A percentile compares a stretch with the other conserved stretches of the same genome.
Evolutionary conservation across 2,329 filamentous ascomycete species (phyloP).

Genomic region (Chaetomium sp.): DNA sequence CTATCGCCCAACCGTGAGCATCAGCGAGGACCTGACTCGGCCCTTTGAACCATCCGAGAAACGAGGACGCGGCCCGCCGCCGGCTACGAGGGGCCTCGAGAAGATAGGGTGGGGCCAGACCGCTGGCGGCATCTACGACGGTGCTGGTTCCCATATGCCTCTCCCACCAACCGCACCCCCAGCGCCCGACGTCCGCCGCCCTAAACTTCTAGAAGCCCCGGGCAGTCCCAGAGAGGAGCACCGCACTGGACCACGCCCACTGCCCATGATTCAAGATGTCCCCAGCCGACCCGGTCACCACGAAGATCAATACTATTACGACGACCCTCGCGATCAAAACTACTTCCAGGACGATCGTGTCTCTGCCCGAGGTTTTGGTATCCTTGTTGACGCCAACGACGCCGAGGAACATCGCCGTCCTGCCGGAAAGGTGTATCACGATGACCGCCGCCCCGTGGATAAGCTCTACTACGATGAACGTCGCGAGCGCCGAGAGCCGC

Average conservation of each 20-base stretch:
- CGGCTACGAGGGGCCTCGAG: conserved; percentile 64
- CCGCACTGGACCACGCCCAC: conserved; percentile 33
- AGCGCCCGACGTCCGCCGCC: conserved; percentile 32
- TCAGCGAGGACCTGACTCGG: conserved; percentile 42
- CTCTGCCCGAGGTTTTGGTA: conserved; percentile 44
- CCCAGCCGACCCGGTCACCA: conserved; percentile 37
- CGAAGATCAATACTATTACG: conserved; percentile 46
- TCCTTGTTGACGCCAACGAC: conserved; percentile 38
- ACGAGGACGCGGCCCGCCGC: conserved; percentile 52
- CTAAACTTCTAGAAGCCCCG: conserved; percentile 29
- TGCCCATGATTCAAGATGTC: conserved; percentile 49
- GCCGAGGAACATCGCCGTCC: conserved; percentile 28
- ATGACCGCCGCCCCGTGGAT: conserved; percentile 26
- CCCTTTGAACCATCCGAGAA: conserved; percentile 33
- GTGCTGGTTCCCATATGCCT: conserved; percentile 41
- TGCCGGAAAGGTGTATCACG: conserved; percentile 30
- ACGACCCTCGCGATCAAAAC: conserved; percentile 40
- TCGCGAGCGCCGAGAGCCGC: conserved; percentile 30
- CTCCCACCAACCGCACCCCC: conserved; percentile 39
- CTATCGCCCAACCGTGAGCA: conserved; percentile 48
- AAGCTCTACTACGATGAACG: conserved; percentile 36
- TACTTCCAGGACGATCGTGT: conserved; percentile 43
- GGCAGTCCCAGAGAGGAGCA: conserved; percentile 31
- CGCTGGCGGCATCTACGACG: conserved; percentile 39
- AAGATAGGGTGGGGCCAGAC: conserved; percentile 48